phyloP scores from a whole-genome alignment of 1,139 yeast species.

The Pichia sp. region DNA sequence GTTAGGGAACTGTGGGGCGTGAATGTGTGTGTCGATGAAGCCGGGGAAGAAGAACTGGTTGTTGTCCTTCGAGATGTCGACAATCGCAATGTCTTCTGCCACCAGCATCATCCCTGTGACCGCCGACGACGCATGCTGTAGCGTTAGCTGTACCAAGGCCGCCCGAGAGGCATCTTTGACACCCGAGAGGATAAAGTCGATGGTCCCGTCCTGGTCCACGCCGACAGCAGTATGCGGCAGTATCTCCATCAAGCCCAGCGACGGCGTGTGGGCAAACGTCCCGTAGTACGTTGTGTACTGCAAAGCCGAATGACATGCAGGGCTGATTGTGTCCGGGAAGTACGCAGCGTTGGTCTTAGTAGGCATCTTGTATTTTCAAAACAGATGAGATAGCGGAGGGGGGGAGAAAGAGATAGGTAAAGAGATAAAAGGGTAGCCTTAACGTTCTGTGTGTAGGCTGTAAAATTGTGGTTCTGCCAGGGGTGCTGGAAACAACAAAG shows the following conservation, averaged over 20 bases:
- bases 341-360: constrained; percentile 16
- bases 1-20: constrained; percentile 96
- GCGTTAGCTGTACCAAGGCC: not conserved
- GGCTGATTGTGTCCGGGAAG: constrained; percentile 16
- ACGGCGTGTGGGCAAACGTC: constrained; percentile 54
- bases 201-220: constrained; percentile 47
- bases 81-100: constrained; percentile 22
- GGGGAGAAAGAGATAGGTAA: not conserved
- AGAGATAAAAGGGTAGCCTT: too few relatives aligned
- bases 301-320: constrained; percentile 19
- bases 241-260: constrained; percentile 44
- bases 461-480: not conserved
- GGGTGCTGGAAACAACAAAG: too few relatives aligned
- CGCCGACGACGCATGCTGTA: not conserved
- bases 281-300: constrained; percentile 43
- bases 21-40: constrained; percentile 90
- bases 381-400: not conserved
- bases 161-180: not conserved
- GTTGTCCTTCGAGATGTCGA: constrained; percentile 31
- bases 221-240: constrained; percentile 49
- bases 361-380: constrained; percentile 10
- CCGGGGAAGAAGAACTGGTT: constrained; percentile 76
- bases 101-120: not conserved
- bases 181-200: constrained; percentile 37
- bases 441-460: too few relatives aligned